Base-by-base conservation (phyloP, 306 rosid species). In the Prunus davidiana region DNA sequence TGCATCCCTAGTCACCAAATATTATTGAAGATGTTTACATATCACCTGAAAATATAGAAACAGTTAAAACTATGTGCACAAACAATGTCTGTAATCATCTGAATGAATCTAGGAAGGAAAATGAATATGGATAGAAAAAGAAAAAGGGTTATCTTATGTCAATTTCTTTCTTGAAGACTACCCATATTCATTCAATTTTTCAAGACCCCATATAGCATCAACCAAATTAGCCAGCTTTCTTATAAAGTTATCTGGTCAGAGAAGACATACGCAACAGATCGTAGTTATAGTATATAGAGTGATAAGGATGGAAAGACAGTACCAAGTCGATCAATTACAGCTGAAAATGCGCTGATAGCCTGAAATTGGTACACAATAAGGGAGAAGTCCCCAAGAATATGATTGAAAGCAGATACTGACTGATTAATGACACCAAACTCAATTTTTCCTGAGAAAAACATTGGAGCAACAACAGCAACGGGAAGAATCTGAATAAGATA, bases 381-480 rank as follows among this genome's bases (percentile, higher is more conserved):
- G 83, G 97, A 92, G 64, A 95, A 90, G 78, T 95, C 99, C 55
- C 96, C 89, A 70, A 95, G 96, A 78, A 95, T 91, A 76, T 95
- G 99, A 84, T 86, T 95, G 76, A 95, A 95, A 82, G 99, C 97
- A 76, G 97, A 95, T 71, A 91, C 96, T 22, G 99, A 95, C 79
- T 95, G 99, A 81, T 92, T 92, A 76, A 95, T 92, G 71, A 95
- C 97, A 76, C 99, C 99, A 83, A 95, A 90, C 88, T 95, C 99
- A 70, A 95, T 95, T 86, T 95, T 90, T 25, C 99, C 99, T 0
- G 99, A 79, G 80, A 95, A 95, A 83, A 75, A 95, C 99, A 95
- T 89, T 27, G 99, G 99, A 46, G 99, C 99, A 84, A 95, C 97
- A 75, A 95, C 97, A 70, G 99, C 99, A 45, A 88, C 97, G 14